Evolutionary conservation across 345 rosid species (phyloP), one percentile per base, ranked within the genome.

Genomic region (Balakata baccata): DNA sequence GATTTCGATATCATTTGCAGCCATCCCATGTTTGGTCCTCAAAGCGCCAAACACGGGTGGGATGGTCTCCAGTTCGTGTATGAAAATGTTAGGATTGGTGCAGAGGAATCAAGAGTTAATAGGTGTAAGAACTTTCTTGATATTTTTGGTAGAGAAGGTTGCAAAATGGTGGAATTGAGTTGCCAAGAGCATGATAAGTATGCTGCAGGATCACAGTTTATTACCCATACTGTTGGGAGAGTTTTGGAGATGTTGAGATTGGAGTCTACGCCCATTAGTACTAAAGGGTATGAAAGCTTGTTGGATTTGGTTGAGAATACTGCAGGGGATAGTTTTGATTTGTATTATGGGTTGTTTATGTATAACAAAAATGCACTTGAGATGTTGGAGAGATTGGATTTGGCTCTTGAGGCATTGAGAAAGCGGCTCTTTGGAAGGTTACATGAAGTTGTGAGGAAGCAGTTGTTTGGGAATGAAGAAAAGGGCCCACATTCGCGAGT

Each of bases 11-110:
- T 92, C 50, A 72, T 90, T 53, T 90, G 94, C 68, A 80, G 87
- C 1, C 96, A 92, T 67, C 96, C 96, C 7, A 88, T 90, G 93
- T 90, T 92, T 69, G 98, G 93, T 23, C 94, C 96, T 0, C 87
- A 86, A n/a, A 88, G 96, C 25, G 89, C 83, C 1, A 83, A 71
- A 22, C 71, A 56, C 1, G 87, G 91, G 7, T 92, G 94, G 96
- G 63, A 76, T 8, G 88, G 80, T 6, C 75, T 84, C 34, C 6
- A 62, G 39, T 89, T 89, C 47, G 91, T 90, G 45, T 90, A 83
- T 51, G 98, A 92, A 51, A 92, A 84, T 25, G 94, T 89, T 10
- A 82, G 96, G 49, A 78, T 92, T 20, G 88, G 89, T 0, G 68
- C 68, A 0, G 88, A 88, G 51, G 51, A 51, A 14, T 80, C 72